phyloP scores from a whole-genome alignment of 176 grass and related monocot genomes.

The Hordeum marinum region DNA sequence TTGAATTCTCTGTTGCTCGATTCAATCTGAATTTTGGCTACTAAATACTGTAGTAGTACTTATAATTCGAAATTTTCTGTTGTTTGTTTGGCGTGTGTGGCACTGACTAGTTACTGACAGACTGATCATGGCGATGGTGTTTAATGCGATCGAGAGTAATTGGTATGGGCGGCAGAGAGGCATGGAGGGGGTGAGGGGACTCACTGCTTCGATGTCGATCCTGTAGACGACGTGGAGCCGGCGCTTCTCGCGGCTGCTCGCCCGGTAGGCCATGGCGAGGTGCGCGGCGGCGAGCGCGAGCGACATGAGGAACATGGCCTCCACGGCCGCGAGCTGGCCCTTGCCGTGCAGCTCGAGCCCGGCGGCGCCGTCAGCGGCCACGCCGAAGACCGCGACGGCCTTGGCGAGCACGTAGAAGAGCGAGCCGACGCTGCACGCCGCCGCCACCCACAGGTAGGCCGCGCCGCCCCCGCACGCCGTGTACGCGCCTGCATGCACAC shows the following conservation, averaged over 20 bases:
- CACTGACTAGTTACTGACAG: background rate
- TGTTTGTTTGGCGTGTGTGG: background rate
- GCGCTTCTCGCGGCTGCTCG: slow-evolving; percentile 62
- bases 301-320: slow-evolving; percentile 80
- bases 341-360: slow-evolving; percentile 22
- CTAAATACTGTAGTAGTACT: no score
- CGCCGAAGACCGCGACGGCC: slow-evolving; percentile 39
- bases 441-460: slow-evolving; percentile 60
- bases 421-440: slow-evolving; percentile 56
- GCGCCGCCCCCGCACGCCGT: slow-evolving; percentile 50
- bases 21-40: background rate
- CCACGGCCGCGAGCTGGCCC: slow-evolving; percentile 44
- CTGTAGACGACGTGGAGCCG: slow-evolving; percentile 71
- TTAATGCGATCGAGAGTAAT: background rate
- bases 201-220: slow-evolving; percentile 92
- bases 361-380: background rate
- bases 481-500: slow-evolving; percentile 47
- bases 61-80: background rate
- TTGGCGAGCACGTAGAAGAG: slow-evolving; percentile 74
- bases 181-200: background rate
- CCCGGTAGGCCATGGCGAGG: slow-evolving; percentile 74
- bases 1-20: background rate
- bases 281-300: slow-evolving; percentile 70
- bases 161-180: background rate
- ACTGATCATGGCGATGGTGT: background rate